These are phyloP conservation scores for Galeopsis tetrahit DNA, from an alignment of 257 asterid species.

Conservation along the genomic window DNA sequence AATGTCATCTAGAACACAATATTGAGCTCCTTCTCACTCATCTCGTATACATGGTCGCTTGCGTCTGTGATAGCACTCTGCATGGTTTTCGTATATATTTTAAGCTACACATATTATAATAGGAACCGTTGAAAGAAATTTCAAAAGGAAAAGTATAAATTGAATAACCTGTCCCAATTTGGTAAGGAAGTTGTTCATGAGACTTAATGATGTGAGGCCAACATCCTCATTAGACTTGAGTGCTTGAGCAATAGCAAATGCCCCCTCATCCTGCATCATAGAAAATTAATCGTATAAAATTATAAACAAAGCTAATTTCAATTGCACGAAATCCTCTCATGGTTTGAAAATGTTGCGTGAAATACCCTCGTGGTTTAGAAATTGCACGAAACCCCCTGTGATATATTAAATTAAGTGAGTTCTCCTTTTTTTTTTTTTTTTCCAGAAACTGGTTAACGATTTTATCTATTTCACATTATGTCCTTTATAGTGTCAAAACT, in stretches of 20 bases:
- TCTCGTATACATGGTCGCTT: slow-evolving; percentile 89
- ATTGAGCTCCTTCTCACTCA: slow-evolving; percentile 84
- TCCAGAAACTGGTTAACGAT: too few relatives aligned
- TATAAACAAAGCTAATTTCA: not conserved
- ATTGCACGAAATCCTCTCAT: too few relatives aligned
- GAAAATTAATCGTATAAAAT: slow-evolving; percentile 3
- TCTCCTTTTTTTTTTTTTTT: too few relatives aligned
- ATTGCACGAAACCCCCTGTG: too few relatives aligned
- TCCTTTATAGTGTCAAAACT: too few relatives aligned
- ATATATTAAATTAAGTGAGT: too few relatives aligned
- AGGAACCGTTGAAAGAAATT: slow-evolving; percentile 4
- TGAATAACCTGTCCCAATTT: slow-evolving; percentile 83
- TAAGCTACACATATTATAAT: not conserved
- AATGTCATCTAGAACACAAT: slow-evolving; percentile 62
- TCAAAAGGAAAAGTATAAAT: not conserved
- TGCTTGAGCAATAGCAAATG: slow-evolving; percentile 91
- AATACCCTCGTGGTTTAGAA: too few relatives aligned
- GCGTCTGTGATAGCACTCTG: slow-evolving; percentile 96
- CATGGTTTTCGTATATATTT: slow-evolving; percentile 39
- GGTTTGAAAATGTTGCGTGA: too few relatives aligned
- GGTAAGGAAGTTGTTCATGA: slow-evolving; percentile 88
- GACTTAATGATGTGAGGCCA: slow-evolving; percentile 72
- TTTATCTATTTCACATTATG: too few relatives aligned
- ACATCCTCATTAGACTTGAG: slow-evolving; percentile 94
- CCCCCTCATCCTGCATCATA: slow-evolving; percentile 83